A percentile compares a stretch with the other conserved stretches of the same genome.
phyloP scores from a whole-genome alignment of 1,284 basidiomycete species.

The Cryptococcus sp. region DNA sequence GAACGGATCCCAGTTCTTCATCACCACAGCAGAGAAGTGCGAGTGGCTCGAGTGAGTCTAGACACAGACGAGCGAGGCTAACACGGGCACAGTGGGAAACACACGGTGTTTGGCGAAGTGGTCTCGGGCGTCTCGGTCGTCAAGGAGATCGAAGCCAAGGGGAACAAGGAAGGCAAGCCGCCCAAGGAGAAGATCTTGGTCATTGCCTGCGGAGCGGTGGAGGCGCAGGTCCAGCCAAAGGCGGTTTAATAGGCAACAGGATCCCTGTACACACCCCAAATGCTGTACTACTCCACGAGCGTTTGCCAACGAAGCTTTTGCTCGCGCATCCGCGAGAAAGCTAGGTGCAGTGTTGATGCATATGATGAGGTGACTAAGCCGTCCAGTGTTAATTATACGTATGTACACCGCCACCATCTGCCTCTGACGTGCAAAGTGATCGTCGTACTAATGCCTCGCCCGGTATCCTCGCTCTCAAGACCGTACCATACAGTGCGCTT shows the following conservation, averaged over 20 bases:
- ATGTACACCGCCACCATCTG: too few species aligned
- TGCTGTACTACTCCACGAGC: too few species aligned
- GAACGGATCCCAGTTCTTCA: constrained; percentile 55
- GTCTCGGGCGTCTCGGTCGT: constrained; percentile 80
- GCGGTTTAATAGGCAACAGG: background rate
- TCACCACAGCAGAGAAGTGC: constrained; percentile 73
- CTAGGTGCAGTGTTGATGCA: too few species aligned
- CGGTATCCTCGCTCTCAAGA: too few species aligned
- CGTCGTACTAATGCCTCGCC: too few species aligned
- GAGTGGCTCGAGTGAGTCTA: constrained; percentile 59
- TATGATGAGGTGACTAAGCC: too few species aligned
- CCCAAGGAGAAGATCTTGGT: constrained; percentile 48
- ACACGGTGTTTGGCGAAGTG: constrained; percentile 82
- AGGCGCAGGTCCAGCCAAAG: background rate
- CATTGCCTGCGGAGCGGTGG: constrained; percentile 44
- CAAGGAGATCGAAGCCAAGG: constrained; percentile 63
- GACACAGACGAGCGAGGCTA: background rate
- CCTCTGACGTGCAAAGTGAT: too few species aligned
- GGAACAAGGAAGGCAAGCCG: constrained; percentile 55
- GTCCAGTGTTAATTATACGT: too few species aligned
- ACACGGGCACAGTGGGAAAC: constrained; percentile 40
- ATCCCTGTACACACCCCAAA: background rate
- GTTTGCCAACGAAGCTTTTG: too few species aligned
- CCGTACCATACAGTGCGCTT: too few species aligned
- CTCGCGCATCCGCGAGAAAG: too few species aligned